These are phyloP conservation scores for Dichomitus squalens DNA, from an alignment of 1,284 basidiomycete genomes.

Conservation along the genomic window DNA sequence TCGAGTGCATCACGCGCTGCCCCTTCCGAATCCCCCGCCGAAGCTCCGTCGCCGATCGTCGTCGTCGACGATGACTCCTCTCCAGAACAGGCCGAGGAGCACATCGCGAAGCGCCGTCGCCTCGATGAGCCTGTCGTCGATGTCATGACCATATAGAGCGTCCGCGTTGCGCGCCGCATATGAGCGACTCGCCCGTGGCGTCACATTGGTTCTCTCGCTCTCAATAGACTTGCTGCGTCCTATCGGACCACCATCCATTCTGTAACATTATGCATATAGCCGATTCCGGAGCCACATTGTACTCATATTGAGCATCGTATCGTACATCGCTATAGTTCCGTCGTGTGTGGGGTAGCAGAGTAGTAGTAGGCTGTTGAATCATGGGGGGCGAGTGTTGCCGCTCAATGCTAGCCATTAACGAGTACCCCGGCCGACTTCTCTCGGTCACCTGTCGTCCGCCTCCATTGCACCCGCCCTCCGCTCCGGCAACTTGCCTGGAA, in stretches of 20 bases:
- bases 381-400: too few species aligned
- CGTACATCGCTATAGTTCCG: constrained; percentile 14
- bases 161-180: not conserved
- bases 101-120: constrained; percentile 54
- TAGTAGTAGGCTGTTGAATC: not conserved
- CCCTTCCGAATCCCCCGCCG: constrained; percentile 37
- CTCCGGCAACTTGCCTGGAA: not conserved
- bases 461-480: not conserved
- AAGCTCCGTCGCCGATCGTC: constrained; percentile 42
- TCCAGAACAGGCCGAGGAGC: constrained; percentile 47
- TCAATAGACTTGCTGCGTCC: not conserved
- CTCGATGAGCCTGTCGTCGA: constrained; percentile 30
- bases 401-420: not conserved
- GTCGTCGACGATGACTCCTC: constrained; percentile 56
- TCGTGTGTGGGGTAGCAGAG: constrained; percentile 1
- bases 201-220: not conserved
- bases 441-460: not conserved
- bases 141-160: constrained; percentile 12
- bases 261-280: constrained; percentile 6
- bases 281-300: constrained; percentile 8
- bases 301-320: constrained; percentile 13
- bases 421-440: not conserved
- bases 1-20: constrained; percentile 19
- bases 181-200: not conserved
- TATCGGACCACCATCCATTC: not conserved